Conservation (phyloP, 805 yeast species). For the Priceomyces medius region DNA sequence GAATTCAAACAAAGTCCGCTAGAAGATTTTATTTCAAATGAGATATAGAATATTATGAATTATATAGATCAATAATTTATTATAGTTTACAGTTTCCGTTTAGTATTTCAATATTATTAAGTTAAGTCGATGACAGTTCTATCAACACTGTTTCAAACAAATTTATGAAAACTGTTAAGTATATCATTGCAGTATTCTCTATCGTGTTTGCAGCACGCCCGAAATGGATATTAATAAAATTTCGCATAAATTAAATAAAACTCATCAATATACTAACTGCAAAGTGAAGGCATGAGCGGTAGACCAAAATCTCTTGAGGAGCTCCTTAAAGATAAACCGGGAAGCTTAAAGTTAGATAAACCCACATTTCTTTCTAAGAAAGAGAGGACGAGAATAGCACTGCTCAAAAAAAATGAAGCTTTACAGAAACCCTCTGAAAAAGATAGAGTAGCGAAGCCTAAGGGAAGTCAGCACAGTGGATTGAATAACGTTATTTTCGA, state of each 20-base stretch:
- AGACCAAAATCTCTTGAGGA: constrained; percentile 28
- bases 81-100: too few relatives aligned
- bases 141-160: too few relatives aligned
- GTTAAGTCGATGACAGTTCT: too few relatives aligned
- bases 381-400: constrained; percentile 15
- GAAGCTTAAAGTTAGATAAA: constrained; percentile 3
- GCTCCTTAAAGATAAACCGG: constrained; percentile 9
- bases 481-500: background rate
- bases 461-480: background rate
- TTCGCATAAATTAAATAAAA: background rate
- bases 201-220: too few relatives aligned
- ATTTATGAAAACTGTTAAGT: too few relatives aligned
- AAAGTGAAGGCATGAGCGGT: constrained; percentile 14
- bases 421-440: background rate
- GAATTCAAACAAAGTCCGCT: background rate
- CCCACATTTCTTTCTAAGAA: constrained; percentile 23
- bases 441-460: constrained; percentile 3
- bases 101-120: too few relatives aligned
- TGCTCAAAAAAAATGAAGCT: constrained; percentile 3
- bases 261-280: background rate
- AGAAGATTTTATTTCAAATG: too few relatives aligned
- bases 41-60: too few relatives aligned
- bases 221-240: too few relatives aligned
- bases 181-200: too few relatives aligned
- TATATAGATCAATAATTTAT: too few relatives aligned